These are phyloP conservation scores for Circinella umbellata DNA, from an alignment of 371 early-diverging fungal species.

Conservation along the genomic window DNA sequence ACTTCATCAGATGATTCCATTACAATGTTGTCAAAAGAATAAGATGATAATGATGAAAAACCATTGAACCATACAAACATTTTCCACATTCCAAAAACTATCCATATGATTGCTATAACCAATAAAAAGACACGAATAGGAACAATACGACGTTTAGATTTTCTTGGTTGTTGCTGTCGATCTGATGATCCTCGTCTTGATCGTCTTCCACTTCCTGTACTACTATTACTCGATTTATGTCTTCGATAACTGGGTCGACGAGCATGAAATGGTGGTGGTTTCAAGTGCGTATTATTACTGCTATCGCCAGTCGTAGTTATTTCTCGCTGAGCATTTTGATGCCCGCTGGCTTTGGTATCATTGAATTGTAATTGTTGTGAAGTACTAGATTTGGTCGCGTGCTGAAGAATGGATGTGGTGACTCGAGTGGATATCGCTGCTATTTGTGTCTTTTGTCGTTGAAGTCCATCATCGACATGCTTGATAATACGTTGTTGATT, in stretches of 20 bases:
- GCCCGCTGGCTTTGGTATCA: not conserved
- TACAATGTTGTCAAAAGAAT: not conserved
- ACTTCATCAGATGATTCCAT: not conserved
- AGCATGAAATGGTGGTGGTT: not conserved
- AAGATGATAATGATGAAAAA: not conserved
- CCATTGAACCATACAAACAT: not conserved
- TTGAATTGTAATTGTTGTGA: not conserved
- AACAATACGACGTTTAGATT: slow-evolving; percentile 1
- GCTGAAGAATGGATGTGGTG: not conserved
- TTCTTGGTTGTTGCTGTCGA: not conserved
- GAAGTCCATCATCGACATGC: not conserved
- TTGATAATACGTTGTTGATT: no score
- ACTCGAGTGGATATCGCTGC: not conserved
- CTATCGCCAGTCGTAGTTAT: not conserved
- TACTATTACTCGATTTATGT: not conserved
- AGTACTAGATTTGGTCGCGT: not conserved
- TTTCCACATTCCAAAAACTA: not conserved
- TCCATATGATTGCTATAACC: not conserved
- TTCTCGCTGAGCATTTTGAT: slow-evolving; percentile 1
- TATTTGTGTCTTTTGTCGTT: not conserved
- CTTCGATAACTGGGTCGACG: slow-evolving; percentile 3
- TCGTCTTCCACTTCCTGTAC: slow-evolving; percentile 3
- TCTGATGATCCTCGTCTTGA: slow-evolving; percentile 1
- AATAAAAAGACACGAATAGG: slow-evolving; percentile 6
- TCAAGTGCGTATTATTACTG: not conserved